Base-by-base conservation (phyloP, 805 yeast genomes). In the Torulaspora maleeae region DNA sequence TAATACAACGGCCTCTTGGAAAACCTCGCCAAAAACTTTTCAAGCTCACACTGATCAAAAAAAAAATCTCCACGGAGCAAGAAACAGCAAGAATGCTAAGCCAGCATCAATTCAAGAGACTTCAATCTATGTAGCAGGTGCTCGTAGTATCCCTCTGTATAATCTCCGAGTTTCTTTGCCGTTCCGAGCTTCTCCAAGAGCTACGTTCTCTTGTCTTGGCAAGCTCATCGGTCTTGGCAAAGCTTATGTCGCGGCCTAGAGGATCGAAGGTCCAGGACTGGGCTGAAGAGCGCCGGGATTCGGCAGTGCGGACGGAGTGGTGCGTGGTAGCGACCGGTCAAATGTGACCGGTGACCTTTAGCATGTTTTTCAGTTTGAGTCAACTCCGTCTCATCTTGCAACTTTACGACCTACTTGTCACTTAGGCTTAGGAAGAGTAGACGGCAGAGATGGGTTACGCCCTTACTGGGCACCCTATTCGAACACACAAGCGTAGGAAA, bases 361-460 rank as follows among this genome's bases (percentile, higher is more conserved):
- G 16, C 7, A 12, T 15, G 20, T 11, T 32, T 32, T 32, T 15
- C 25, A 22, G 25, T 6, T 27, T n/a, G 6, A 6, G 4, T 11
- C 30, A 27, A 27, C 15, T 27, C n/a, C 13, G 30, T 27, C 15
- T 27, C 30, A 27, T 27, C 15, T 12, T 27, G n/a, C n/a, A 27
- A 11, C 15, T 11, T 27, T 5, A 27, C 11, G 15, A 12, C 2
- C 9, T 4, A 10, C 35, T 32, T 16, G 12, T 32, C n/a, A 32
- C 20, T 32, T 2, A 22, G 8, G 25, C 25, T 7, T 6, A 30
- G 17, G n/a, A 11, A 32, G 5, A 11, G 13, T 13, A 19, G 28
- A 22, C 25, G 13, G 40, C 19, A n/a, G 19, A 28, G 36, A 53
- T 53, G 57, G 57, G 57, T 32, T 53, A 49, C 38, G 52, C 51